A percentile compares a stretch with the other conserved stretches of the same genome.
Evolutionary conservation across 2,329 filamentous ascomycete species (phyloP).

Genomic region (Hirsutella rhossiliensis): DNA sequence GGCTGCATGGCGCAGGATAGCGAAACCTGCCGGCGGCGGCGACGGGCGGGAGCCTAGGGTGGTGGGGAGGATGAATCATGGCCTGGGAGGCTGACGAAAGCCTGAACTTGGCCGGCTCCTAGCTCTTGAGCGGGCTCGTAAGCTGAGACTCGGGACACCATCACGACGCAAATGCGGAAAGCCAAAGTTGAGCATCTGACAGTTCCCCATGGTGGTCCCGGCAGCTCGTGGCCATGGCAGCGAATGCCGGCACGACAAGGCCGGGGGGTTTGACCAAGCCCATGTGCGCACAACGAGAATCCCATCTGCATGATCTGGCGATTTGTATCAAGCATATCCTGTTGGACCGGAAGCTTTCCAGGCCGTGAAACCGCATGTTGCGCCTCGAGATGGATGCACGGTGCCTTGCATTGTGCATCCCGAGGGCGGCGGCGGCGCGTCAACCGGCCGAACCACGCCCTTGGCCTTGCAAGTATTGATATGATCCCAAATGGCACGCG

Average conservation of each 20-base stretch:
- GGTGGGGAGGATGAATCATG: not conserved
- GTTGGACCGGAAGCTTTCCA: slow-evolving; percentile 14
- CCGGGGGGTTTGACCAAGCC: slow-evolving; percentile 13
- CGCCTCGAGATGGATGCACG: slow-evolving; percentile 4
- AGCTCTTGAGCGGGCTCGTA: slow-evolving; percentile 4
- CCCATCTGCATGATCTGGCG: slow-evolving; percentile 13
- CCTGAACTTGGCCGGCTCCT: too few species aligned
- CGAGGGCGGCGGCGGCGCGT: not conserved
- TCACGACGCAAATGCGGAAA: slow-evolving; percentile 2
- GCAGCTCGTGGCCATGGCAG: not conserved
- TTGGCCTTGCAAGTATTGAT: too few species aligned
- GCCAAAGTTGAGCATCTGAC: slow-evolving; percentile 3
- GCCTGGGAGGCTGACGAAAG: not conserved
- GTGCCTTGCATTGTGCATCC: slow-evolving; percentile 8
- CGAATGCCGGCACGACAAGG: slow-evolving; percentile 2
- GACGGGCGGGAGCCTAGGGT: not conserved
- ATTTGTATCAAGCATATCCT: slow-evolving; percentile 10
- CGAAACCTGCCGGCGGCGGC: not conserved
- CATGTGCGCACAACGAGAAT: slow-evolving; percentile 1
- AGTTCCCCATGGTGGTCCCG: slow-evolving; percentile 7
- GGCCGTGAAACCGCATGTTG: not conserved
- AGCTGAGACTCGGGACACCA: slow-evolving; percentile 18
- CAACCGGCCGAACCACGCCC: not conserved
- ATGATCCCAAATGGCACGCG: too few species aligned
- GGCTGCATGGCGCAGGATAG: not conserved